These are phyloP conservation scores for Ophiostoma ulmi DNA, from an alignment of 2,329 filamentous ascomycete genomes.

Conservation along the genomic window DNA sequence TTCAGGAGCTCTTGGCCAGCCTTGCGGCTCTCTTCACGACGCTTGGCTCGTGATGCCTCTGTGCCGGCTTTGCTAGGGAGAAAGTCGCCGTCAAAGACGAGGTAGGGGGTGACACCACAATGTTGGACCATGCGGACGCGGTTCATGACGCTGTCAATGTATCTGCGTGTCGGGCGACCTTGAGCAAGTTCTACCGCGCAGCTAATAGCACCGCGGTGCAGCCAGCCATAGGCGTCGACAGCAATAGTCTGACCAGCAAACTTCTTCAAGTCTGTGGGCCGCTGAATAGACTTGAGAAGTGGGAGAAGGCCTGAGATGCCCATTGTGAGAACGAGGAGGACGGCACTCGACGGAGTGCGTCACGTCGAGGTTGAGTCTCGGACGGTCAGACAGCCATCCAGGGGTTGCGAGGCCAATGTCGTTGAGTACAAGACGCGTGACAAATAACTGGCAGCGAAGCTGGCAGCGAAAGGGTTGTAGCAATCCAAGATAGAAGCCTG, in stretches of 20 bases:
- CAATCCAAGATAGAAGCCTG: neutral
- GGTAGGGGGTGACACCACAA: conserved; percentile 88
- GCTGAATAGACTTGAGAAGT: conserved; percentile 93
- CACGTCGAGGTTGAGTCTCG: neutral
- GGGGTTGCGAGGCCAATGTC: too few relatives aligned
- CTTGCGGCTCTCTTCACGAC: conserved; percentile 70
- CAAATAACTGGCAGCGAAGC: neutral
- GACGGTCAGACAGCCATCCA: conserved; percentile 21
- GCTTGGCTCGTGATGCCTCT: conserved; percentile 69
- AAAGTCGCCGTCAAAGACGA: conserved; percentile 94
- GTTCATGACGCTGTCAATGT: conserved; percentile 83
- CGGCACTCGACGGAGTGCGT: conserved; percentile 13
- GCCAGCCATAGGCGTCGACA: conserved; percentile 97
- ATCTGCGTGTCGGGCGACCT: conserved; percentile 81
- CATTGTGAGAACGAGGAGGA: conserved; percentile 24
- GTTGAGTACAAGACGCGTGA: neutral
- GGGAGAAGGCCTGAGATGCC: conserved; percentile 60
- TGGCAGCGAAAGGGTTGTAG: neutral
- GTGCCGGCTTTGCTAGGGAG: conserved; percentile 89
- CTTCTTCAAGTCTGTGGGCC: conserved; percentile 77
- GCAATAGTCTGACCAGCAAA: conserved; percentile 83
- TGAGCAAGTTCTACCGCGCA: conserved; percentile 89
- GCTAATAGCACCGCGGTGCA: conserved; percentile 84
- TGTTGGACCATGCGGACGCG: conserved; percentile 91
- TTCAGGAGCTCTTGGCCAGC: conserved; percentile 72